Conservation (phyloP, 1,284 basidiomycete species). For the Ustilago nuda region DNA sequence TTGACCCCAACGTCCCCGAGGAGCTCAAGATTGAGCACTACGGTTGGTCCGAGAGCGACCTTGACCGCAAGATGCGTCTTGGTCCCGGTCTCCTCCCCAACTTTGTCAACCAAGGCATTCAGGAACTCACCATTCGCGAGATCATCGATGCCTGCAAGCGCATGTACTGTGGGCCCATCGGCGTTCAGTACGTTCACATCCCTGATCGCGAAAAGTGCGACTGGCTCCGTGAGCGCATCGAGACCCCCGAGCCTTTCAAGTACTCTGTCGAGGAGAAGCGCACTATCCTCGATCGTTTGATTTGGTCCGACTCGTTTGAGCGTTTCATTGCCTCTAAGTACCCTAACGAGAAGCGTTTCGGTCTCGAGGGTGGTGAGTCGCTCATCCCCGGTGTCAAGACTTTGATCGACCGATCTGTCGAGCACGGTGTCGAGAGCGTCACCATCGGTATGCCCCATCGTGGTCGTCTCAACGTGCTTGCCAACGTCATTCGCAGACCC, state of each 20-base stretch:
- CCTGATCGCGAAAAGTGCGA: constrained; percentile 98
- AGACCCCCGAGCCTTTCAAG: constrained; percentile 97
- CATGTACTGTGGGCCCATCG: constrained; percentile 95
- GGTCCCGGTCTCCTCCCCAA: constrained; percentile 96
- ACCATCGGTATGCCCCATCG: constrained; percentile 99
- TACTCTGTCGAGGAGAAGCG: constrained; percentile 98
- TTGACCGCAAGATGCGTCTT: constrained; percentile 92
- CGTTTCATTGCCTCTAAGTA: constrained; percentile 98
- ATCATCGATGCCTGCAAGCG: constrained; percentile 91
- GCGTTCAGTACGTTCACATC: constrained; percentile 98
- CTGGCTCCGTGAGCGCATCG: constrained; percentile 97
- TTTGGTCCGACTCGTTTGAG: constrained; percentile 99
- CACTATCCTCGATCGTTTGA: constrained; percentile 97
- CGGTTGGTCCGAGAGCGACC: constrained; percentile 91
- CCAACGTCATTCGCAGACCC: constrained; percentile 98
- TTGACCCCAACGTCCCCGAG: constrained; percentile 70
- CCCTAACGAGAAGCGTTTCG: constrained; percentile 99
- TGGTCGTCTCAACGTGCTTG: constrained; percentile 95
- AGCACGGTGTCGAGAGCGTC: constrained; percentile 92
- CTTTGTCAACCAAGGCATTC: constrained; percentile 83
- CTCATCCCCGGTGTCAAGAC: constrained; percentile 99
- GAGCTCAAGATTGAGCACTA: constrained; percentile 73
- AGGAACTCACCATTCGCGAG: constrained; percentile 88
- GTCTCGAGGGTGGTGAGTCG: constrained; percentile 96
- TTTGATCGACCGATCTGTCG: constrained; percentile 96